Evolutionary conservation across 805 yeast species (phyloP), one percentile per base, ranked within the genome.

Genomic region (Brettanomyces anomalus): DNA sequence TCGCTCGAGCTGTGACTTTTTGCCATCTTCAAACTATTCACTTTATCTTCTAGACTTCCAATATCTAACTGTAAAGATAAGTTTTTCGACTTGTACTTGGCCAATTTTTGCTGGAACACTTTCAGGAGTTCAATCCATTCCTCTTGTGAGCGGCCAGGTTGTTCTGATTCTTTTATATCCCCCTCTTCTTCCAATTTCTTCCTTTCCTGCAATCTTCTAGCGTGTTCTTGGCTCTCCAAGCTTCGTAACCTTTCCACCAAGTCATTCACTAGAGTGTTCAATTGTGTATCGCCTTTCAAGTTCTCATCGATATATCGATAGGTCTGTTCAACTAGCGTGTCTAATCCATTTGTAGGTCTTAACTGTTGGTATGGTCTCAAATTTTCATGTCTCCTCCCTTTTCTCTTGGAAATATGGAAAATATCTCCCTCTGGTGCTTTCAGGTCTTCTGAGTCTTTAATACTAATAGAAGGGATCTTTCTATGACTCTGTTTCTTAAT

Each of bases 371-470:
- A 8, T 7, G 18, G 16, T 35, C 19, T 33, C 15, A 33, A 11
- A 20, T 8, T 8, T 7, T 36, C 26, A 18, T 36, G 16, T n/a
- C n/a, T 16, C 19, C 20, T 35, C 16, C 2, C 16, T 19, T 15
- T 16, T 8, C 15, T 16, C n/a, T 19, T 18, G 7, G 15, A 35
- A 8, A 16, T 35, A 15, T 32, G 18, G 7, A n/a, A 32, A 32
- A 32, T 16, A 14, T 16, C 35, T 32, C 14, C 35, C 7, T 32
- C 35, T n/a, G 35, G 18, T 5, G 20, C 21, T 19, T 18, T 15
- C 19, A 36, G 16, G 16, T 52, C 48, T 37, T 58, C 55, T 10
- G 61, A 49, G 15, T 58, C 59, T 32, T 54, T 49, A 28, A 45
- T 40, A 8, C 48, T 53, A 17, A 47, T 43, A 1, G 46, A 33